These are phyloP conservation scores for Globisporangium megalacanthum DNA, from an alignment of 352 stramenopile species.

Conservation along the genomic window DNA sequence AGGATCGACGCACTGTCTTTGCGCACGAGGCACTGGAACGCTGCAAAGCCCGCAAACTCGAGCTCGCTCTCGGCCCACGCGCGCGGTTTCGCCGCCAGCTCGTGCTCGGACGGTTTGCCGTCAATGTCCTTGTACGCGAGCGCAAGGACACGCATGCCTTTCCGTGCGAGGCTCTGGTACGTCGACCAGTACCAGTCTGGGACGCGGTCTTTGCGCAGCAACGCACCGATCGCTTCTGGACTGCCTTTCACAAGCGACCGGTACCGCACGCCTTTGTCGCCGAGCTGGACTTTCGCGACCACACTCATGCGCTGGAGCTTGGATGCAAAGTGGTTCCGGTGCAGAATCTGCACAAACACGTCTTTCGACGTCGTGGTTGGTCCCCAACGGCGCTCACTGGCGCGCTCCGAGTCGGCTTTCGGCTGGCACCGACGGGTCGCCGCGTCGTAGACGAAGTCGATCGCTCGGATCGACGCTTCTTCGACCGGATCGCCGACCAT, in stretches of 20 bases:
- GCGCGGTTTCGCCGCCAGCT: slow-evolving; percentile 78
- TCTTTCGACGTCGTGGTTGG: slow-evolving; percentile 66
- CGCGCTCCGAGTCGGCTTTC: slow-evolving; percentile 68
- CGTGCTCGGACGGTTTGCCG: slow-evolving; percentile 51
- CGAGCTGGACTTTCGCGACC: slow-evolving; percentile 85
- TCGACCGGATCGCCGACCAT: slow-evolving; percentile 98
- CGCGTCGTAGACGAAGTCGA: slow-evolving; percentile 90
- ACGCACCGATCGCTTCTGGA: slow-evolving; percentile 89
- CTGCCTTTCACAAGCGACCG: slow-evolving; percentile 97
- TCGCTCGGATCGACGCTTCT: slow-evolving; percentile 94
- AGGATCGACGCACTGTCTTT: slow-evolving; percentile 96
- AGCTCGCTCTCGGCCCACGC: slow-evolving; percentile 92
- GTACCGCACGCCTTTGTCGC: slow-evolving; percentile 55
- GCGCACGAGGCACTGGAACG: slow-evolving; percentile 89
- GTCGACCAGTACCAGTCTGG: slow-evolving; percentile 89
- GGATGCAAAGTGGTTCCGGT: slow-evolving; percentile 95
- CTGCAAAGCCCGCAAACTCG: slow-evolving; percentile 93
- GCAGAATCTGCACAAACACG: slow-evolving; percentile 87
- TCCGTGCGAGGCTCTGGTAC: slow-evolving; percentile 78
- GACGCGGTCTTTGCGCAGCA: slow-evolving; percentile 81
- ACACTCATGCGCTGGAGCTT: slow-evolving; percentile 97
- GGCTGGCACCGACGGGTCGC: slow-evolving; percentile 66
- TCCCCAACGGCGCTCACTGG: slow-evolving; percentile 65
- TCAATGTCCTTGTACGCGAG: slow-evolving; percentile 94
- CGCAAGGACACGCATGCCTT: slow-evolving; percentile 91